These are phyloP conservation scores for Prunus padus DNA, from an alignment of 306 rosid genomes.

Conservation along the genomic window DNA sequence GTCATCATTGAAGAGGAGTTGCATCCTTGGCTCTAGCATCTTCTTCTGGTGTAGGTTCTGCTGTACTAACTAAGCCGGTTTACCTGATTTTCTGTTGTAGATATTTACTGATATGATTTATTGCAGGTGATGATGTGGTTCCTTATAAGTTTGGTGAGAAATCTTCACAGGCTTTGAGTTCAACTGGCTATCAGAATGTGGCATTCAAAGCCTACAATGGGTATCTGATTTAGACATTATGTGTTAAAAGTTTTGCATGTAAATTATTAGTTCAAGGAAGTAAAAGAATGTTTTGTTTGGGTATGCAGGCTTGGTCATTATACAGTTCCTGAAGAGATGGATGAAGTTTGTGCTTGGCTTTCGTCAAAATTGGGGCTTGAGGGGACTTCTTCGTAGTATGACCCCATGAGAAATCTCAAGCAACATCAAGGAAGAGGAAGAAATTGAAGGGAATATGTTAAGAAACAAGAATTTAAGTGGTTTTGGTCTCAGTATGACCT, in stretches of 20 bases:
- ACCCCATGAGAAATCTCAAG: background rate
- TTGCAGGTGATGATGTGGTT: constrained; percentile 87
- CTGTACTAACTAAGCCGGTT: background rate
- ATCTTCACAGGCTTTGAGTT: constrained; percentile 53
- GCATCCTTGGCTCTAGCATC: background rate
- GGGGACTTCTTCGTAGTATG: constrained; percentile 42
- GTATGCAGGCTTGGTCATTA: constrained; percentile 84
- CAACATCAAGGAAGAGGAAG: background rate
- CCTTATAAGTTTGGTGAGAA: constrained; percentile 80
- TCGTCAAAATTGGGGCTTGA: constrained; percentile 73
- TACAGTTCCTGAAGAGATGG: constrained; percentile 93
- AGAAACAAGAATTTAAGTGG: constrained; percentile 7
- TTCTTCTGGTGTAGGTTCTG: background rate
- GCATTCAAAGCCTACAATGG: constrained; percentile 70
- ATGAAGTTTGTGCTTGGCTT: constrained; percentile 82
- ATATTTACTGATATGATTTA: background rate
- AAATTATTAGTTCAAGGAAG: background rate
- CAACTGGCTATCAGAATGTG: constrained; percentile 72
- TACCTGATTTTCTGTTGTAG: background rate
- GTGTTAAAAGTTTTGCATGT: background rate
- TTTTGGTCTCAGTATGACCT: background rate
- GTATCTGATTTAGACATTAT: constrained; percentile 36
- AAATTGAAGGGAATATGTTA: background rate
- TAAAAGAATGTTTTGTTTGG: background rate
- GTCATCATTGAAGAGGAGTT: background rate